A percentile compares a stretch with the other conserved stretches of the same genome.
Conservation (phyloP, 169 alveolate species). For the Cryptosporidium bovis region DNA sequence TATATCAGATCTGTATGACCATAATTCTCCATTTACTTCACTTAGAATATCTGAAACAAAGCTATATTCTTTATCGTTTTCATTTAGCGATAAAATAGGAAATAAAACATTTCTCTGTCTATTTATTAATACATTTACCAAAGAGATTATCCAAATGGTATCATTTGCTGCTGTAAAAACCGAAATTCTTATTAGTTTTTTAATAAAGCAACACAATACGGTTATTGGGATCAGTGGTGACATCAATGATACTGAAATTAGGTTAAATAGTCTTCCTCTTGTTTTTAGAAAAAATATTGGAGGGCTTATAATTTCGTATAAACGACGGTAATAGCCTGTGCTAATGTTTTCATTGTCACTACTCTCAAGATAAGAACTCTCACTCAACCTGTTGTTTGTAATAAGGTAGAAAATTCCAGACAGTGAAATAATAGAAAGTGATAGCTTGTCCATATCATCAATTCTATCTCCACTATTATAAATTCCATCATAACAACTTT, state of each 20-base stretch:
- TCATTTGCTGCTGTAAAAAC: constrained; percentile 22
- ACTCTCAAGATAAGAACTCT: not conserved
- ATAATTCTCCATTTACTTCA: constrained; percentile 26
- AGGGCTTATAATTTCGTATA: constrained; percentile 27
- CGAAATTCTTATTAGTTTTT: constrained; percentile 57
- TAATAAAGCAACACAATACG: constrained; percentile 38
- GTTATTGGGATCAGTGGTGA: constrained; percentile 63
- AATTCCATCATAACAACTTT: constrained; percentile 31
- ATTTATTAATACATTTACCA: constrained; percentile 44
- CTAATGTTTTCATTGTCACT: constrained; percentile 34
- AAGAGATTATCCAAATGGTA: constrained; percentile 27
- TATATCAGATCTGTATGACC: constrained; percentile 41
- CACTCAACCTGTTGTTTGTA: constrained; percentile 44
- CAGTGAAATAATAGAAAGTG: constrained; percentile 40
- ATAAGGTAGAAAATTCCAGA: constrained; percentile 50
- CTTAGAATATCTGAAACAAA: not conserved
- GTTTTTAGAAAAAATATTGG: constrained; percentile 31
- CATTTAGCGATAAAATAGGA: constrained; percentile 47
- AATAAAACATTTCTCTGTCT: constrained; percentile 29
- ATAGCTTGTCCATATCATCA: constrained; percentile 16
- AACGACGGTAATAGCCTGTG: constrained; percentile 64
- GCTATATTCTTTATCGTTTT: constrained; percentile 9
- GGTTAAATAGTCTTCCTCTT: constrained; percentile 22
- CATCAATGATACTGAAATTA: constrained; percentile 39
- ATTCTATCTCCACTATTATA: not conserved